These are phyloP conservation scores for Pythium guiyangense DNA, from an alignment of 352 stramenopile species.

Conservation along the genomic window DNA sequence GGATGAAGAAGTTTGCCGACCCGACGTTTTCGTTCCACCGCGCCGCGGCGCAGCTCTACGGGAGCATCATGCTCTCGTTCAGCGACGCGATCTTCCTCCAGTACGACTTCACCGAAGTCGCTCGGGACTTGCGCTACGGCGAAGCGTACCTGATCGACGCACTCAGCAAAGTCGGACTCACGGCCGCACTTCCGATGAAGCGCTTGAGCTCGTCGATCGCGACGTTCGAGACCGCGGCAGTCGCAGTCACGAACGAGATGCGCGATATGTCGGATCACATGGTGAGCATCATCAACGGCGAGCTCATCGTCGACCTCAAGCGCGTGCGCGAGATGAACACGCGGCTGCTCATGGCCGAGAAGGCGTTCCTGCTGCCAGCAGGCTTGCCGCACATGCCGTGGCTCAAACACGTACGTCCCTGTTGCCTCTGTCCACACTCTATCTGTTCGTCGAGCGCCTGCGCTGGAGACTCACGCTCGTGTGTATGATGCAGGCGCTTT, in stretches of 20 bases:
- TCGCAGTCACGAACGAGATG: constrained; percentile 53
- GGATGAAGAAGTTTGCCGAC: constrained; percentile 75
- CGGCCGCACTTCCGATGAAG: constrained; percentile 27
- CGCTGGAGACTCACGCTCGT: not conserved
- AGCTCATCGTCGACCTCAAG: constrained; percentile 70
- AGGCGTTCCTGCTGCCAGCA: constrained; percentile 66
- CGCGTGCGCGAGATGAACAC: constrained; percentile 83
- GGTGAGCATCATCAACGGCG: constrained; percentile 50
- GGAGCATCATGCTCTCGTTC: constrained; percentile 70
- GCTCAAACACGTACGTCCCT: constrained; percentile 73
- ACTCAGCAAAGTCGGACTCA: constrained; percentile 29
- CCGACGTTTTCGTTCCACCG: constrained; percentile 70
- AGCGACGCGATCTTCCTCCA: constrained; percentile 79
- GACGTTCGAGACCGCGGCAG: constrained; percentile 54
- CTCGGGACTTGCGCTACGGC: constrained; percentile 58
- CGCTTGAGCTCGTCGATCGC: constrained; percentile 56
- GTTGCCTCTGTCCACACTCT: no score
- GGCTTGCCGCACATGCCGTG: constrained; percentile 70
- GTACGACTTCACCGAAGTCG: constrained; percentile 82
- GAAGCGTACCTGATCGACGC: constrained; percentile 49
- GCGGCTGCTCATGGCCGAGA: constrained; percentile 75
- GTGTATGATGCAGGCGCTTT: constrained; percentile 37
- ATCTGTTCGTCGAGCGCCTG: not conserved
- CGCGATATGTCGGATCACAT: constrained; percentile 51
- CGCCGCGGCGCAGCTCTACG: constrained; percentile 72